Base-by-base conservation (phyloP, 2,329 filamentous ascomycete genomes). In the Paracoccidioides brasiliensis region DNA sequence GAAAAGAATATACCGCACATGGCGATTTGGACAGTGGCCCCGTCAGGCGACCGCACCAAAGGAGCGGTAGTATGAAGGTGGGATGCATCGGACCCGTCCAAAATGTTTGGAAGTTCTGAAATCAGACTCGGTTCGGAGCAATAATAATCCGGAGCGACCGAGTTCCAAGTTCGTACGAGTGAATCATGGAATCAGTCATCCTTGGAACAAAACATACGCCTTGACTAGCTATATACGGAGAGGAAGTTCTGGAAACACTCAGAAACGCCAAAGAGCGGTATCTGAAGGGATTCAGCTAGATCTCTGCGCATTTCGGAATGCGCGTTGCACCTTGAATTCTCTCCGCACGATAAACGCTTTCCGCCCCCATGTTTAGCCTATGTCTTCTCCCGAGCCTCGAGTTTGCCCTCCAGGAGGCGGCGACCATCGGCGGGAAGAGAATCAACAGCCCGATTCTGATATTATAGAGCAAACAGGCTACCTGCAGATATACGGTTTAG, bases 1-100 rank as follows among this genome's bases (percentile, higher is more conserved):
- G 75, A 77, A 65, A 75, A 78, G 66, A 75, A 78, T 58, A 79
- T 80, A 61, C 77, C 78, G 70, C 71, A 75, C 73, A 75, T 73
- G 7, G 48, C 50, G 37, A 7, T 32, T n/a, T 8, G 10, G 35
- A 30, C 14, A 12, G 40, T 7, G 6, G 15, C n/a, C 22, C 28
- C 22, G 8, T 9, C 41, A 28, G 33, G 3, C n/a, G 43, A 40
- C 8, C 14, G 8, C 8, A 44, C 3, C 10, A 8, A 44, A 44
- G 14, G 42, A 3, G 42, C 22, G 12, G 22, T 22, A 22, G 2
- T 22, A 22, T 2, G 22, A 22, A 22, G 22, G 22, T 22, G 22
- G 22, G 22, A 22, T 22, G 22, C 22, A 22, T 22, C 22, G 22
- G 22, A n/a, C 2, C 22, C 22, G 22, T 22, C 22, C 22, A 22